Evolutionary conservation across 139 green algal genomes (phyloP), one percentile per base, ranked within the genome.

Genomic region (Chlamydomonas schloesseri): DNA sequence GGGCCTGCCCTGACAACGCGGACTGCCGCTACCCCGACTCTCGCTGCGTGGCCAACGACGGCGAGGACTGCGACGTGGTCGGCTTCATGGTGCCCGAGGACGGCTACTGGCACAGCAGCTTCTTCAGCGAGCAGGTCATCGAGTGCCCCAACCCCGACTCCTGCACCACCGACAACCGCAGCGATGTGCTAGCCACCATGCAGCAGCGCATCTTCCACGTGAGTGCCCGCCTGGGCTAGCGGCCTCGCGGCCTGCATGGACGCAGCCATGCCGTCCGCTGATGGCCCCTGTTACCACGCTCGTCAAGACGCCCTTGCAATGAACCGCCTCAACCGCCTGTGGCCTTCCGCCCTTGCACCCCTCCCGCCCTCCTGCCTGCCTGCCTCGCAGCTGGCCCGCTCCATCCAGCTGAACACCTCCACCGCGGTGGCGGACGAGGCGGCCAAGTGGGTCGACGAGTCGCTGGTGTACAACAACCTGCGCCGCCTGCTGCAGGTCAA

Each of bases 41-140:
- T 24, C 1, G 11, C 47, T 9, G 64, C 67, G 0, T 69, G 9
- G 10, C 57, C 67, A 53, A 67, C 8, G 21, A 1, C 24, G 67
- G 36, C 17, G 57, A 50, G 6, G 34, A 31, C 21, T 75, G 64
- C 64, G 64, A 76, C 47, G 47, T 67, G 8, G 1, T 58, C 0
- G 79, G 79, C 17, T 85, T 42, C 67, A 36, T 85, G 64, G 79
- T 85, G 46, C 65, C 67, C 20, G 11, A 85, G 31, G 67, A 76
- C 46, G 79, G 79, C 10, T 85, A 77, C 47, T 85, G 79, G 79
- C 79, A 85, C 31, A 37, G 23, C 46, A 85, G 42, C 68, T 76
- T 85, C 79, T 85, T 77, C 79, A 85, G 79, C 57, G 67, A 85
- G 46, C 77, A 83, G 77, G 42, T 83, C 37, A 29, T 73, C 2